These are phyloP conservation scores for Podosphaera xanthii DNA, from an alignment of 2,329 filamentous ascomycete genomes.

Conservation along the genomic window DNA sequence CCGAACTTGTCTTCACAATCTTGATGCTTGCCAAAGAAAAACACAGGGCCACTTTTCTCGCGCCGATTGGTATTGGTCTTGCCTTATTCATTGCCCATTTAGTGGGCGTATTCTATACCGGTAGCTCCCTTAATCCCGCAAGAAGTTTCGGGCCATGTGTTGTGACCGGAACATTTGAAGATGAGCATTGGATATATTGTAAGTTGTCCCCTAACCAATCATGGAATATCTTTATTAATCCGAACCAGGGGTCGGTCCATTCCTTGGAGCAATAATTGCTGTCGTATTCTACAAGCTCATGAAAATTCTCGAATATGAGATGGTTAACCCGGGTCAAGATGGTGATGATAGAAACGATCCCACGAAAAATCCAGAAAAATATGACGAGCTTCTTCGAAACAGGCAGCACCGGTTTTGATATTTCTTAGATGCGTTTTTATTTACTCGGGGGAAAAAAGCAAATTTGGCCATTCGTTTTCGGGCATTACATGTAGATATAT, in stretches of 20 bases:
- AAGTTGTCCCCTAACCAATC: slow-evolving; percentile 2
- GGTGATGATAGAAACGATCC: slow-evolving; percentile 21
- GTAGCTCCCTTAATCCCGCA: slow-evolving; percentile 24
- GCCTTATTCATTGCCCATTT: slow-evolving; percentile 25
- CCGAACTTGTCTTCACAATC: slow-evolving; percentile 25
- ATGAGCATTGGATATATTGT: slow-evolving; percentile 26
- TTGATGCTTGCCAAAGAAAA: slow-evolving; percentile 23
- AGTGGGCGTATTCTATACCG: slow-evolving; percentile 19
- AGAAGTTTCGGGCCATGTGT: slow-evolving; percentile 25
- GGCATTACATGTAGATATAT: background rate
- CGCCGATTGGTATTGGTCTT: slow-evolving; percentile 25
- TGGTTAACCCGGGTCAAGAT: slow-evolving; percentile 25
- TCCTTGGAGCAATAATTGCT: slow-evolving; percentile 26
- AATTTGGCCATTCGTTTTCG: background rate
- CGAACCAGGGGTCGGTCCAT: slow-evolving; percentile 23
- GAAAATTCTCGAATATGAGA: slow-evolving; percentile 28
- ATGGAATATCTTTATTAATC: slow-evolving; percentile 1
- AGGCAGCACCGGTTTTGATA: slow-evolving; percentile 1
- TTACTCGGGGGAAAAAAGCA: background rate
- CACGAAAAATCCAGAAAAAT: slow-evolving; percentile 20
- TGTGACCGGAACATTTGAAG: slow-evolving; percentile 20
- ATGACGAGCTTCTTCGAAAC: slow-evolving; percentile 15
- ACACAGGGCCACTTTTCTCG: slow-evolving; percentile 24
- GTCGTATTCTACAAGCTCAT: slow-evolving; percentile 26
- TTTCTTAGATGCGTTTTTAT: background rate